Base-by-base conservation (phyloP, 768 basidiomycete species). In the Xerocomellus intermedius region DNA sequence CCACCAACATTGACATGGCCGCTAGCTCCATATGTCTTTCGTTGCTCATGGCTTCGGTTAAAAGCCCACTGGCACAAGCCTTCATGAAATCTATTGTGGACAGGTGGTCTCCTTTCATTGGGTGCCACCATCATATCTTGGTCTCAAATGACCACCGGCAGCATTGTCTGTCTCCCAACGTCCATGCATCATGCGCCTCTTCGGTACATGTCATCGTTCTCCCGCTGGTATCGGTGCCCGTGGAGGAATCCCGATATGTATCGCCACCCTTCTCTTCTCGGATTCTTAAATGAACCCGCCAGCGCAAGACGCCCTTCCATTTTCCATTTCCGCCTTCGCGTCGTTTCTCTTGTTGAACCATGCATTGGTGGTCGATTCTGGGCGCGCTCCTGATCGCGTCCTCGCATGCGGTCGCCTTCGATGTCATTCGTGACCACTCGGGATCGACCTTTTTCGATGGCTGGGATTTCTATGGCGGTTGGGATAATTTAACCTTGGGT, bases 401-500 rank as follows among this genome's bases (percentile, higher is more conserved):
- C 9, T 60, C 44, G 19, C 32, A 28, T 22, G 57, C 42, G 17
- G 33, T 41, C 5, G 61, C 64, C 32, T 80, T 78, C 62, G 58
- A 67, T 32, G 66, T 81, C 10, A 42, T 79, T 8, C 75, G 67
- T 10, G 76, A 77, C 36, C 79, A 83, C 61, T 64, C 75, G 14
- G 84, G 84, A 0, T 37, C 55, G 2, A 73, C 69, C 1, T 86
- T 86, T 66, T 86, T 85, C 57, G 69, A 82, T 52, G 65, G 72
- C 3, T 86, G 82, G 82, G 67, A 75, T 50, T 85, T 80, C 65
- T 83, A 80, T 60, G 79, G 78, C 13, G 69, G 59, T 44, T 71
- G 69, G 19, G 81, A 82, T 59, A 80, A 82, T 48, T 66, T 76
- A 36, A 83, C 79, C 1, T 57, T 36, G 44, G 66, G 72, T 73